Evolutionary conservation across 1,284 basidiomycete genomes (phyloP).

Genomic region (Tausonia pullulans): DNA sequence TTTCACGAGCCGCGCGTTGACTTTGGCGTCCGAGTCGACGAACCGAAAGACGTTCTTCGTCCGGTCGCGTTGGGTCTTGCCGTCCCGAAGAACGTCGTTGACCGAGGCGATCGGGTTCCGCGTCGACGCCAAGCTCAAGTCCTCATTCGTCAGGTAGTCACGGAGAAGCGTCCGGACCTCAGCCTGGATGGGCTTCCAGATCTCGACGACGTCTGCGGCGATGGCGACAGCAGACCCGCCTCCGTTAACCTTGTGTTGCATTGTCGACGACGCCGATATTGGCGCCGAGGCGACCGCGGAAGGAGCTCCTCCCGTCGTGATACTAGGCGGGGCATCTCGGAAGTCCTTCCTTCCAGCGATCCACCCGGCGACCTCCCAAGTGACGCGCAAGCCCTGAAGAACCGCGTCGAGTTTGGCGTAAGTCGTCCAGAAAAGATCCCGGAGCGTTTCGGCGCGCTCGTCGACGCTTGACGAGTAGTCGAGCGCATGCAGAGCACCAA

Average conservation of each 20-base stretch:
- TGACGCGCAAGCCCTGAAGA: conserved; percentile 80
- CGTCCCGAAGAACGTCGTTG: conserved; percentile 85
- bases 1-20: conserved; percentile 55
- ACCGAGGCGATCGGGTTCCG: conserved; percentile 83
- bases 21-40: conserved; percentile 69
- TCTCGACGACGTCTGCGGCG: conserved; percentile 48
- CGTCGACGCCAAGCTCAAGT: conserved; percentile 59
- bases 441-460: conserved; percentile 56
- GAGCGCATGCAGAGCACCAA: neutral
- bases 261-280: no score
- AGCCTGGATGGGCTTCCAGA: conserved; percentile 83
- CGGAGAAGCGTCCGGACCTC: conserved; percentile 82
- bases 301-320: no score
- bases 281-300: no score
- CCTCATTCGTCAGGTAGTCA: conserved; percentile 85
- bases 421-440: conserved; percentile 93
- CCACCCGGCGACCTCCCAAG: conserved; percentile 80
- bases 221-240: conserved; percentile 2
- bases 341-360: conserved; percentile 45
- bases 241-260: no score
- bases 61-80: conserved; percentile 46
- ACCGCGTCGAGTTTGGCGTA: conserved; percentile 95
- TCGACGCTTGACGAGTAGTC: neutral
- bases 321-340: no score
- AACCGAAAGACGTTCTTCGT: conserved; percentile 75